phyloP scores from a whole-genome alignment of 805 yeast genomes.

The Lipomyces sp. region DNA sequence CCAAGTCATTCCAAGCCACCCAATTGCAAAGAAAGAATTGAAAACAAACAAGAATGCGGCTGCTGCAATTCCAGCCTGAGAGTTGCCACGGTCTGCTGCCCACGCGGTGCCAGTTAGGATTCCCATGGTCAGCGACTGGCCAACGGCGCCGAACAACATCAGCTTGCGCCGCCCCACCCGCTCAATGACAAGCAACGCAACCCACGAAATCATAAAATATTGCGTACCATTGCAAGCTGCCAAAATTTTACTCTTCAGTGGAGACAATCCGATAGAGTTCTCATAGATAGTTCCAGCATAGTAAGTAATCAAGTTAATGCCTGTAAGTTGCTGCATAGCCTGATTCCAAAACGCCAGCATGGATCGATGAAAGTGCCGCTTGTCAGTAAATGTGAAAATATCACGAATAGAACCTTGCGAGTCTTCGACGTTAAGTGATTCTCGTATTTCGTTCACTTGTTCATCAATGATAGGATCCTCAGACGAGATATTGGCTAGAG shows the following conservation, averaged over 20 bases:
- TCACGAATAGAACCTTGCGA: not conserved
- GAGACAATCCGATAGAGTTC: slow-evolving; percentile 46
- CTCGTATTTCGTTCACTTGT: slow-evolving; percentile 31
- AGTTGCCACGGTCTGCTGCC: slow-evolving; percentile 39
- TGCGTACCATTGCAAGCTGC: slow-evolving; percentile 48
- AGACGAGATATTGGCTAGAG: slow-evolving; percentile 36
- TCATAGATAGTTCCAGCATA: slow-evolving; percentile 57
- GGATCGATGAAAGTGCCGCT: slow-evolving; percentile 49
- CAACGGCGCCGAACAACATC: slow-evolving; percentile 26
- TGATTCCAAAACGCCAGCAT: slow-evolving; percentile 47
- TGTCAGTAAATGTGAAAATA: slow-evolving; percentile 42
- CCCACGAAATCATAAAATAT: slow-evolving; percentile 42
- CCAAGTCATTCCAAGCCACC: slow-evolving; percentile 30
- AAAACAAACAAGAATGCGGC: slow-evolving; percentile 30
- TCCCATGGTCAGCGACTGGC: slow-evolving; percentile 30
- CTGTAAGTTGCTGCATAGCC: slow-evolving; percentile 50
- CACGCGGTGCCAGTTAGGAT: slow-evolving; percentile 41
- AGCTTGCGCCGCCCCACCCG: slow-evolving; percentile 48
- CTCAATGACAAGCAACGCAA: slow-evolving; percentile 55
- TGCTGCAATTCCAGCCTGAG: slow-evolving; percentile 32
- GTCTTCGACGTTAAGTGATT: slow-evolving; percentile 19
- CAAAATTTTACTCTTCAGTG: slow-evolving; percentile 43
- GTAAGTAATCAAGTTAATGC: slow-evolving; percentile 57
- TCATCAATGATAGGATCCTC: slow-evolving; percentile 37
- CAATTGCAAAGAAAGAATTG: slow-evolving; percentile 33